Base-by-base conservation (phyloP, 805 yeast genomes). In the Clavispora santaluciae region DNA sequence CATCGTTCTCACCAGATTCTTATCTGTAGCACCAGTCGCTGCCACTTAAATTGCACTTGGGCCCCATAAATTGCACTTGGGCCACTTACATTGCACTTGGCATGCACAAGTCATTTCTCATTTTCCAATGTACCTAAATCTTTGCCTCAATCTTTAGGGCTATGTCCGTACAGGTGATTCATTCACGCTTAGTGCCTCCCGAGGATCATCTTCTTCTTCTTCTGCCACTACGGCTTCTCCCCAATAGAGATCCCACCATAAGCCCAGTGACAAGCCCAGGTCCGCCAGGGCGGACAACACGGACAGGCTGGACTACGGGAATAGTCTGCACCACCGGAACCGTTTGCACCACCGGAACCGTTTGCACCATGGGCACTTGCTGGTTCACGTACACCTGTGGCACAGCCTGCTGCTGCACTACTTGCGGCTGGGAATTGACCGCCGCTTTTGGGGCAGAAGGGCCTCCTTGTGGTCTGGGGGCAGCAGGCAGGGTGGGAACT, bases 401-500 rank as follows among this genome's bases (percentile, higher is more conserved):
- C 12, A 11, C 15, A 33, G 25, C 36, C 6, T 34, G 36, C 8
- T 31, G 34, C 12, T 20, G 35, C 13, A 18, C 22, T 4, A 13
- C 35, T 18, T 33, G 35, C 10, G 22, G 24, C 22, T 33, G 25
- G 25, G n/a, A 10, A 26, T 6, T 26, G 30, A 13, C 35, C 4
- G 26, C 12, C 7, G 6, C 9, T 22, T 13, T 22, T 13, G 36
- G n/a, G 11, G 33, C 23, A 36, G 33, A 5, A n/a, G 38, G 30
- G 8, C n/a, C 18, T n/a, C 21, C 24, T 3, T 33, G 21, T 5
- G 36, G 24, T 22, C 36, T 13, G 10, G 4, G 13, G 9, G 15
- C 26, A 4, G 36, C 36, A 16, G 38, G 25, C 5, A 22, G 16
- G 12, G 31, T 26, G 1, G 63, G 63, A 10, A 46, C 22, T 9